Evolutionary conservation across 805 yeast species (phyloP).

Genomic region (Sugiyamaella marilandica): DNA sequence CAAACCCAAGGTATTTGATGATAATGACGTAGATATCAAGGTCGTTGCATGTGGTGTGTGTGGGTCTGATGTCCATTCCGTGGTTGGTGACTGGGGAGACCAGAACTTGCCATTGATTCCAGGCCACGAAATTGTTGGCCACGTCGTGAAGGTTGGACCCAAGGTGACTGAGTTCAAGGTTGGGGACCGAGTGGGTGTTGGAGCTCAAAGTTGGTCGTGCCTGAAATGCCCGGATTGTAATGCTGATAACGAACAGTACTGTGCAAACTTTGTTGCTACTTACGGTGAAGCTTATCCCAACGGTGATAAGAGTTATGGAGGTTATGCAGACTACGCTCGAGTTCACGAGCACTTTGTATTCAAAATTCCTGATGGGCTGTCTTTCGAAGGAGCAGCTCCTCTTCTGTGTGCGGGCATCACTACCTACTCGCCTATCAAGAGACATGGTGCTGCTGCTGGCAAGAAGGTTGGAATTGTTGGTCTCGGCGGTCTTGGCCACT

Average conservation of each 20-base stretch:
- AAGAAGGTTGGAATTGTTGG: conserved; percentile 57
- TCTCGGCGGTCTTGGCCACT: conserved; percentile 65
- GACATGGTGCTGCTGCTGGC: conserved; percentile 46
- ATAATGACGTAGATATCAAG: conserved; percentile 32
- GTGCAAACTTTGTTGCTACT: conserved; percentile 39
- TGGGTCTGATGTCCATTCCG: conserved; percentile 54
- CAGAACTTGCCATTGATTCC: conserved; percentile 37
- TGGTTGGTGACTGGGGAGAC: conserved; percentile 48
- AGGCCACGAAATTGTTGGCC: conserved; percentile 46
- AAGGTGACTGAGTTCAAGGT: conserved; percentile 45
- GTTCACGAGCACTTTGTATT: conserved; percentile 59
- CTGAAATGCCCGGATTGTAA: conserved; percentile 57
- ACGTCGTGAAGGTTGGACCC: conserved; percentile 47
- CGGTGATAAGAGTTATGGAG: conserved; percentile 57
- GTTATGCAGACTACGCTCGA: conserved; percentile 63
- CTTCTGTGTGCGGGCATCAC: conserved; percentile 76
- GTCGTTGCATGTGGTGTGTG: conserved; percentile 40
- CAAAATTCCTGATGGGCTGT: conserved; percentile 54
- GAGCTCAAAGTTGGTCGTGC: conserved; percentile 65
- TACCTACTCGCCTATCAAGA: conserved; percentile 57
- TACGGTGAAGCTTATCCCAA: conserved; percentile 3
- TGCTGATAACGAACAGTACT: conserved; percentile 38
- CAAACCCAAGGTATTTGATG: conserved; percentile 44
- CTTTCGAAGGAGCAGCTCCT: conserved; percentile 59
- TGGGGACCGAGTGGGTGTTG: conserved; percentile 78